Base-by-base conservation (phyloP, 1,139 yeast species). In the Kodamaea sp. region DNA sequence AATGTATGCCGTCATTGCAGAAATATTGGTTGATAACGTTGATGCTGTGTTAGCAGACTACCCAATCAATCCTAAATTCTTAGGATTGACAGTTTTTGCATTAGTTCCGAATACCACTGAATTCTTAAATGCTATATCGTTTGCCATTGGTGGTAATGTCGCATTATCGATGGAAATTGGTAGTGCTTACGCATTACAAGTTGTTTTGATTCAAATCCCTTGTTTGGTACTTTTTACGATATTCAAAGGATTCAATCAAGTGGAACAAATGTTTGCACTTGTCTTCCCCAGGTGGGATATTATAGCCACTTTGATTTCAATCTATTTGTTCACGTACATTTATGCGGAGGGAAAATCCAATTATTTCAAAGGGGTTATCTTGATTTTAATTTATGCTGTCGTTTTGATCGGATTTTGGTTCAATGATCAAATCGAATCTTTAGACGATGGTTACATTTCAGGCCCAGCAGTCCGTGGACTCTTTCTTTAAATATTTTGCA, bases 81-180 rank as follows among this genome's bases (percentile, higher is more conserved):
- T 94, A 36, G 98, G 98, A 6, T 74, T 92, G 47, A 90, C 97
- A 0, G 85, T 92, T 1, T 92, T 94, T 67, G 97, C 98, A 0
- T 69, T 94, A 39, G 97, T 94, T 27, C 98, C 98, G 8, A 92
- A 90, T 57, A 89, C 97, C 5, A 92, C 99, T 0, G 98, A 92
- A 63, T 94, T 92, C 55, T 74, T 94, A 47, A 94, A 92, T 62
- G 99, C 98, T 53, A 90, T 92, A 44, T 89, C 97, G 9, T 92
- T 92, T 68, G 98, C 99, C 0, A 79, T 88, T 53, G 81, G 94
- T 49, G 99, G 98, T 2, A 92, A 92, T 50, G 96, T 94, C 42
- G 96, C 98, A 0, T 70, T 92, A 36, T 84, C 94, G 2, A 87
- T 92, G 96, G 99, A 92, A 60, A 92, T 92, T 60, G 98, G 99